These are phyloP conservation scores for Cardamine occulta DNA, from an alignment of 345 rosid genomes.

Conservation along the genomic window DNA sequence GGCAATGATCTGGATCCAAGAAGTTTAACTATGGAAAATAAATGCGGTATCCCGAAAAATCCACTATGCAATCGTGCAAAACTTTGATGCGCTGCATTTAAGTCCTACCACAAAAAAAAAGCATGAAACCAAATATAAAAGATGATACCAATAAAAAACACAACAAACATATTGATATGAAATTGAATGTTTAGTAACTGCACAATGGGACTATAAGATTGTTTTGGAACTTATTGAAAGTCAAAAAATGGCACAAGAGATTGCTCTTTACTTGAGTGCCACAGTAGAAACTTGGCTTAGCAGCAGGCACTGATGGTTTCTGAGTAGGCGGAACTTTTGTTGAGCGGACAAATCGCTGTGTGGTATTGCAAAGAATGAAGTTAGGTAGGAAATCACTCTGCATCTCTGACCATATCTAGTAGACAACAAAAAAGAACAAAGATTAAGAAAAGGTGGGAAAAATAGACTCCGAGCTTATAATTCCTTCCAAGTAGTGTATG, in stretches of 20 bases:
- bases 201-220: background rate
- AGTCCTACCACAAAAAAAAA: slow-evolving; percentile 58
- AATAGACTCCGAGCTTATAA: slow-evolving; percentile 1
- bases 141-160: slow-evolving; percentile 6
- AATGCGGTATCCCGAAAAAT: slow-evolving; percentile 87
- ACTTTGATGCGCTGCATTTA: slow-evolving; percentile 97
- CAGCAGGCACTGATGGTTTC: slow-evolving; percentile 92
- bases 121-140: slow-evolving; percentile 6
- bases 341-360: slow-evolving; percentile 92
- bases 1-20: slow-evolving; percentile 96
- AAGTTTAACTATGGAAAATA: slow-evolving; percentile 84
- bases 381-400: slow-evolving; percentile 95
- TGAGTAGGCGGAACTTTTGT: slow-evolving; percentile 81
- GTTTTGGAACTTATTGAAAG: slow-evolving; percentile 18
- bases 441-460: background rate
- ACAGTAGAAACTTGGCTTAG: slow-evolving; percentile 89
- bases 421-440: slow-evolving; percentile 20
- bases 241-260: slow-evolving; percentile 5
- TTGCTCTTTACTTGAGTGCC: slow-evolving; percentile 83
- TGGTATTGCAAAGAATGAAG: slow-evolving; percentile 95
- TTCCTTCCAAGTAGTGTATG: slow-evolving; percentile 6
- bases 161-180: background rate
- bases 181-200: background rate
- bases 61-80: slow-evolving; percentile 91
- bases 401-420: slow-evolving; percentile 99